phyloP scores from a whole-genome alignment of 208 protist genomes.

The Trypanosoma platydactyli region DNA sequence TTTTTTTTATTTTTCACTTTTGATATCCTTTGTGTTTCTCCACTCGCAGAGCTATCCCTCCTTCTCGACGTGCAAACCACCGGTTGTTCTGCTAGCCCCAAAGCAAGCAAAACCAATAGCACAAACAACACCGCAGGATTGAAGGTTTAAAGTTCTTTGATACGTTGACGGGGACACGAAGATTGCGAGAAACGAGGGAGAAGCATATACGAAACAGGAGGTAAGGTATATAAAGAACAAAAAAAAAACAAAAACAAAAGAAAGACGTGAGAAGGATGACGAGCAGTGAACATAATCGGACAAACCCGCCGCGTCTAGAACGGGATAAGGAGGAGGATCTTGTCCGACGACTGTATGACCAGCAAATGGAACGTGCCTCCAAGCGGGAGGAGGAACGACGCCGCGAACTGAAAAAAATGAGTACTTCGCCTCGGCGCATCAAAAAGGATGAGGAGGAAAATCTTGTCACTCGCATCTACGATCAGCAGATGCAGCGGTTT shows the following conservation, averaged over 20 bases:
- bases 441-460: constrained; percentile 51
- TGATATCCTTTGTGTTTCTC: constrained; percentile 1
- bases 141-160: too few species aligned
- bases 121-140: neutral
- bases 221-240: too few species aligned
- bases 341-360: constrained; percentile 79
- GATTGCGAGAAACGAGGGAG: too few species aligned
- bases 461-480: constrained; percentile 75
- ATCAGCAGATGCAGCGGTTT: constrained; percentile 79
- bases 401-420: constrained; percentile 39
- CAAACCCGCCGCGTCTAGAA: constrained; percentile 31
- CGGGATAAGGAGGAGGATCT: constrained; percentile 61
- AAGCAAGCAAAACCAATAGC: constrained; percentile 23
- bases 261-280: constrained; percentile 11
- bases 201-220: too few species aligned
- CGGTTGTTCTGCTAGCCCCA: constrained; percentile 3
- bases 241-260: neutral
- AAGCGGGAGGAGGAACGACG: constrained; percentile 63
- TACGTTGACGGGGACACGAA: too few species aligned
- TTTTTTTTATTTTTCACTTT: too few species aligned
- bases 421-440: constrained; percentile 30
- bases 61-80: neutral
- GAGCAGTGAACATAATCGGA: constrained; percentile 19
- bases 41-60: neutral
- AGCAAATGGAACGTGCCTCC: constrained; percentile 66